phyloP scores from a whole-genome alignment of 1,284 basidiomycete genomes.

The Pseudozyma thailandica region DNA sequence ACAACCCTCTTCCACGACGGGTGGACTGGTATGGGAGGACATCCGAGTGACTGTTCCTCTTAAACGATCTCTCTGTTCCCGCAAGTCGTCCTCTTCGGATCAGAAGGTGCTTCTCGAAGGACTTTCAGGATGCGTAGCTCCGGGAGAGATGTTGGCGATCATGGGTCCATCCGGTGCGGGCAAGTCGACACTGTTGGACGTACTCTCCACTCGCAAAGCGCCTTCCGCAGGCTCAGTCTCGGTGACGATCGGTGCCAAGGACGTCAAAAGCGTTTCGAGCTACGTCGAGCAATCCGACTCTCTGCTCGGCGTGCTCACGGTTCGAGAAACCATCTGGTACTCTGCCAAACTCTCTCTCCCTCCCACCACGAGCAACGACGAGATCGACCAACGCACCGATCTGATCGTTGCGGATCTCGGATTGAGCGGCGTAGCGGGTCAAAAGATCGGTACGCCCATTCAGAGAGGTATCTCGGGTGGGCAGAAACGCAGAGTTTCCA shows the following conservation, averaged over 20 bases:
- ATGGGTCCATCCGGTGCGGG: constrained; percentile 69
- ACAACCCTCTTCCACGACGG: background rate
- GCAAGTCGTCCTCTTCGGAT: background rate
- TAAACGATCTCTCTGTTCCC: constrained; percentile 2
- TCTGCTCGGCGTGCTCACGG: constrained; percentile 69
- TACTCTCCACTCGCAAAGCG: constrained; percentile 63
- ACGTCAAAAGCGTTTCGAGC: constrained; percentile 40
- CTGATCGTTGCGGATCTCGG: constrained; percentile 65
- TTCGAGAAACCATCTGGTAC: constrained; percentile 67
- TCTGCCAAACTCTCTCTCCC: constrained; percentile 63
- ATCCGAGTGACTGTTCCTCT: constrained; percentile 4
- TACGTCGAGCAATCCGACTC: constrained; percentile 70
- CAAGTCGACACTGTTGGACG: constrained; percentile 69
- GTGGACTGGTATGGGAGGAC: constrained; percentile 23
- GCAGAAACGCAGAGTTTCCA: constrained; percentile 68
- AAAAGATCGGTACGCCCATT: constrained; percentile 69
- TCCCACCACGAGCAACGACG: background rate
- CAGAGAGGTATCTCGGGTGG: constrained; percentile 69
- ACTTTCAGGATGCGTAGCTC: constrained; percentile 13
- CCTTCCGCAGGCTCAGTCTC: constrained; percentile 9
- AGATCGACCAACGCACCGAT: constrained; percentile 25
- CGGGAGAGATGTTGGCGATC: constrained; percentile 47
- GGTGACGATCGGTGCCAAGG: constrained; percentile 1
- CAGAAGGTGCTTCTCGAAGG: constrained; percentile 11
- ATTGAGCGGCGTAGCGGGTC: constrained; percentile 52